phyloP scores from a whole-genome alignment of 805 yeast species.

The Candida pseudoglaebosa region DNA sequence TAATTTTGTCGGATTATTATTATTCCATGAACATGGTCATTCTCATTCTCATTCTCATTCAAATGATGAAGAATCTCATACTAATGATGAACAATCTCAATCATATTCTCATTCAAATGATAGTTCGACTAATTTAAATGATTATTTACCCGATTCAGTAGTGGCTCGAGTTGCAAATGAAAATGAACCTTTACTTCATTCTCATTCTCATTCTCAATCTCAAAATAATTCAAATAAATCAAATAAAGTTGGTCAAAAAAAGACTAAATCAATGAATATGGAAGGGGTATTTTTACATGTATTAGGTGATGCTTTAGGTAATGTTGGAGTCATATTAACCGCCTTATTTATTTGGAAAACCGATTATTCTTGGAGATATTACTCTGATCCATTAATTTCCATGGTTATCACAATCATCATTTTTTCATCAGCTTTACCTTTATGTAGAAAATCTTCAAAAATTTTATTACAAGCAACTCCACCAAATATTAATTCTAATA shows the following conservation, averaged over 20 bases:
- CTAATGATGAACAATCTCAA: conserved; percentile 23
- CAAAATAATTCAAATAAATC: conserved; percentile 8
- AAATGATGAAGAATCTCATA: conserved; percentile 23
- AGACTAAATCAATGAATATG: conserved; percentile 78
- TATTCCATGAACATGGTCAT: conserved; percentile 76
- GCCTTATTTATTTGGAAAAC: conserved; percentile 95
- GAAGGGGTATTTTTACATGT: conserved; percentile 96
- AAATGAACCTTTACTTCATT: conserved; percentile 27
- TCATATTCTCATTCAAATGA: not conserved
- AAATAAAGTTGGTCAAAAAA: conserved; percentile 10
- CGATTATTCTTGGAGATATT: conserved; percentile 80
- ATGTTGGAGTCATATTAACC: conserved; percentile 84
- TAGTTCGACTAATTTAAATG: conserved; percentile 21
- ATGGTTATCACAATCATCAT: conserved; percentile 82
- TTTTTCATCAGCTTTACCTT: conserved; percentile 86
- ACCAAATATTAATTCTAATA: conserved; percentile 69
- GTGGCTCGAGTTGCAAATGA: conserved; percentile 39
- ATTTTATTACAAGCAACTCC: conserved; percentile 94
- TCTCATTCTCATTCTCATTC: conserved; percentile 50
- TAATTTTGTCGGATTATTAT: conserved; percentile 74
- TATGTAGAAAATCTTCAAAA: conserved; percentile 81
- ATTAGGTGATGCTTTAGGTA: conserved; percentile 93
- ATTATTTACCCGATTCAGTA: conserved; percentile 45
- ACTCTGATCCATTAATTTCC: conserved; percentile 83
- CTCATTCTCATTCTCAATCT: conserved; percentile 6